Conservation (phyloP, 176 grass and related monocot species). For the Phyllostachys edulis region DNA sequence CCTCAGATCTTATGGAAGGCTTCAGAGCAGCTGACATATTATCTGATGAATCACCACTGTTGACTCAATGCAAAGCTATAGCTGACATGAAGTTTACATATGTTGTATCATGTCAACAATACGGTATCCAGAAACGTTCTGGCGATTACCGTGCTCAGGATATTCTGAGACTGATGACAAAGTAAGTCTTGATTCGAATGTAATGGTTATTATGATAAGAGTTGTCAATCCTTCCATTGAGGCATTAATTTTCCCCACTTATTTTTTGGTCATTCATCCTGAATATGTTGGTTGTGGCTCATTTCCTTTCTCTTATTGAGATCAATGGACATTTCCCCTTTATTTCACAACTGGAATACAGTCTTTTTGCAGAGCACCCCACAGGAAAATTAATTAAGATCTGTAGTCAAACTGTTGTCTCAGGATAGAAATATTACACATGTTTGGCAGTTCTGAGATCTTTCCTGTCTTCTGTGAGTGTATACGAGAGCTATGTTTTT, state of each 20-base stretch:
- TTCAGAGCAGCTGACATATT: conserved; percentile 72
- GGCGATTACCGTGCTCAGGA: conserved; percentile 68
- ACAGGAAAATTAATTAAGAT: background rate
- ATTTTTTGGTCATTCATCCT: background rate
- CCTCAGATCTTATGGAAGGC: conserved; percentile 87
- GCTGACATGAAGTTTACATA: conserved; percentile 99
- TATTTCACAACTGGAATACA: background rate
- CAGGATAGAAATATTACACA: background rate
- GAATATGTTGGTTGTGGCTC: background rate
- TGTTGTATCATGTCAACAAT: conserved; percentile 94
- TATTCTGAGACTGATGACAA: conserved; percentile 89
- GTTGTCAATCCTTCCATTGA: background rate
- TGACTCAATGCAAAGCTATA: conserved; percentile 85
- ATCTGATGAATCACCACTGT: conserved; percentile 66
- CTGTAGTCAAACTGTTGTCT: conserved; percentile 4
- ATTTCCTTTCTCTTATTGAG: conserved; percentile 13
- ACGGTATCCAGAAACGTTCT: conserved; percentile 95
- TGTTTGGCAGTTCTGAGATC: background rate
- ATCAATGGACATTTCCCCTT: background rate
- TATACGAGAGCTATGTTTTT: background rate
- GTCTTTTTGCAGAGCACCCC: background rate
- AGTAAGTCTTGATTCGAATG: conserved; percentile 47
- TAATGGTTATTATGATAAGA: background rate
- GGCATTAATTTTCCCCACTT: background rate
- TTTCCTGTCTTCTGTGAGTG: background rate